These are phyloP conservation scores for Fagus crenata DNA, from an alignment of 306 rosid genomes.

Conservation along the genomic window DNA sequence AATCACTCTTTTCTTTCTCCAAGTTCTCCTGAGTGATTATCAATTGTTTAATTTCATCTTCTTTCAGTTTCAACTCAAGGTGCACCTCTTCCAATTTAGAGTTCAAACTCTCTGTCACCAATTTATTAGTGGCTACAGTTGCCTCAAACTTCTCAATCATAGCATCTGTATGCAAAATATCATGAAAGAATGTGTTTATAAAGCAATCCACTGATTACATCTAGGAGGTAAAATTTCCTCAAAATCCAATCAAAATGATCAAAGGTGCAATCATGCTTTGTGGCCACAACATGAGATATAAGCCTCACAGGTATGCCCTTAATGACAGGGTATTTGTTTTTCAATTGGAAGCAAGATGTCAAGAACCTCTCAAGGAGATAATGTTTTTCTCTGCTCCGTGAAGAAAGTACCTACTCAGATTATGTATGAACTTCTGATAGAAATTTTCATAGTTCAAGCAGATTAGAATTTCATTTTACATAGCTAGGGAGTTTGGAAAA, in stretches of 20 bases:
- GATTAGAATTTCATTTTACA: constrained; percentile 17
- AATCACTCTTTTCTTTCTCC: constrained; percentile 60
- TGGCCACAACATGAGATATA: constrained; percentile 14
- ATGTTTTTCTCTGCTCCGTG: background rate
- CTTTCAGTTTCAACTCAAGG: constrained; percentile 57
- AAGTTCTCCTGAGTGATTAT: constrained; percentile 43
- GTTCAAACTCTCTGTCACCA: constrained; percentile 60
- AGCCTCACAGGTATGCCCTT: constrained; percentile 11
- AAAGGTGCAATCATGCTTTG: constrained; percentile 5
- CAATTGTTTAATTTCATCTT: constrained; percentile 55
- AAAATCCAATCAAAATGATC: background rate
- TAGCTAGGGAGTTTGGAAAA: background rate
- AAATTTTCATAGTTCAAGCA: constrained; percentile 4
- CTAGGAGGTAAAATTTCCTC: background rate
- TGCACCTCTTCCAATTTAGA: constrained; percentile 57
- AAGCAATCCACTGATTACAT: constrained; percentile 7
- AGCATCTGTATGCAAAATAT: constrained; percentile 54
- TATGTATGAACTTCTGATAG: background rate
- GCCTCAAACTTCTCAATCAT: constrained; percentile 64
- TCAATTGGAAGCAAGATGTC: background rate
- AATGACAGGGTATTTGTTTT: constrained; percentile 11
- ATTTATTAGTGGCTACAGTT: constrained; percentile 50
- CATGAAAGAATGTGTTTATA: constrained; percentile 5
- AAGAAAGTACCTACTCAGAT: no score
- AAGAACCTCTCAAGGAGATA: constrained; percentile 13